Conservation (phyloP, 805 yeast genomes). For the Myxozyma vanderwaltii region DNA sequence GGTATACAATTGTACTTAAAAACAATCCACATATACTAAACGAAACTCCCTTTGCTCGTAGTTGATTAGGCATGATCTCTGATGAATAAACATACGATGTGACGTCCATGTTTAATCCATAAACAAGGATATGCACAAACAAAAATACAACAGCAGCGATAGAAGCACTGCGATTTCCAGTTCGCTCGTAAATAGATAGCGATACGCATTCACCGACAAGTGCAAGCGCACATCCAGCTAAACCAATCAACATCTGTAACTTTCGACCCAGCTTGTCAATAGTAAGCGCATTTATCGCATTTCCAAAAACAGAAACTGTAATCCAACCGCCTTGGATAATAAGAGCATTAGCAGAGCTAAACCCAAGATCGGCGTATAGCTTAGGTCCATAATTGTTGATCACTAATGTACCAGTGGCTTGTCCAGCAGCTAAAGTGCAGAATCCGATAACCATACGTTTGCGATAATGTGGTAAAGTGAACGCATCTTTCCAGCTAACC, state of each 20-base stretch:
- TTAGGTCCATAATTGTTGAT: conserved; percentile 62
- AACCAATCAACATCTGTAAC: conserved; percentile 10
- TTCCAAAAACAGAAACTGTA: conserved; percentile 11
- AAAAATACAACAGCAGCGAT: conserved; percentile 17
- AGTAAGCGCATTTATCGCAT: conserved; percentile 10
- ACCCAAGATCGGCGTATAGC: conserved; percentile 19
- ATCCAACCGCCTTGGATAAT: conserved; percentile 18
- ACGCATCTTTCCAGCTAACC: conserved; percentile 18
- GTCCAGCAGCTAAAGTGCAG: conserved; percentile 54
- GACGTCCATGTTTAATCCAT: conserved; percentile 15
- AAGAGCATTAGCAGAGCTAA: conserved; percentile 4
- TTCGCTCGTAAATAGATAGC: conserved; percentile 11
- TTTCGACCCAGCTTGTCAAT: conserved; percentile 19
- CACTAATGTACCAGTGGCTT: conserved; percentile 72
- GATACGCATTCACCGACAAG: conserved; percentile 13
- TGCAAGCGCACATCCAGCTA: conserved; percentile 10
- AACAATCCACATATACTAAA: conserved; percentile 13
- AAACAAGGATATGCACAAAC: conserved; percentile 12
- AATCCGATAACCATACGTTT: conserved; percentile 41
- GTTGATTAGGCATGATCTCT: conserved; percentile 15
- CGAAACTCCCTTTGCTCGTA: conserved; percentile 19
- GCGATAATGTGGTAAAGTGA: conserved; percentile 10
- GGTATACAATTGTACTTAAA: conserved; percentile 9
- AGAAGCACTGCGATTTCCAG: conserved; percentile 2
- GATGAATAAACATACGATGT: conserved; percentile 45